Conservation (phyloP, 176 grass and related monocot genomes). For the Juncus effusus region DNA sequence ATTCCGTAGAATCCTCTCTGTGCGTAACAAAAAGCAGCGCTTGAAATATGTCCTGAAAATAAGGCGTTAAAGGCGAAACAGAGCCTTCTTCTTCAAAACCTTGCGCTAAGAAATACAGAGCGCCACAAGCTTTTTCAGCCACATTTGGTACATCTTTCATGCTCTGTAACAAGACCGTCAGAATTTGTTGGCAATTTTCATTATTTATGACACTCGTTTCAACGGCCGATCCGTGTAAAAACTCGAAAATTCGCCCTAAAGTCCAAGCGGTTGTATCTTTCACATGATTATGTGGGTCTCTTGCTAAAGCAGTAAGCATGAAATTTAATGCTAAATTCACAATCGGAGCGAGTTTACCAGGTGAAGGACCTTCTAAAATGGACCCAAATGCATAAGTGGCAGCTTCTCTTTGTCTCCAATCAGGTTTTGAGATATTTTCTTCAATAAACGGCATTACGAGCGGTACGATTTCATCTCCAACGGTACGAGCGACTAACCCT, state of each 20-base stretch:
- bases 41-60: slow-evolving; percentile 82
- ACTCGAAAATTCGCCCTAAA: slow-evolving; percentile 84
- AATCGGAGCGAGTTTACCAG: slow-evolving; percentile 69
- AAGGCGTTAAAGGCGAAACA: slow-evolving; percentile 56
- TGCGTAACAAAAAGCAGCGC: slow-evolving; percentile 65
- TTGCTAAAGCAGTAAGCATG: slow-evolving; percentile 63
- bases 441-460: slow-evolving; percentile 93
- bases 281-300: slow-evolving; percentile 81
- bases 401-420: slow-evolving; percentile 77
- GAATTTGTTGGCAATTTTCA: slow-evolving; percentile 70
- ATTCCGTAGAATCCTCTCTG: slow-evolving; percentile 68
- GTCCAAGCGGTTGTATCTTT: slow-evolving; percentile 95
- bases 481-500: slow-evolving; percentile 71
- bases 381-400: slow-evolving; percentile 89
- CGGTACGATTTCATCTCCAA: slow-evolving; percentile 90
- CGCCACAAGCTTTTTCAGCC: slow-evolving; percentile 81
- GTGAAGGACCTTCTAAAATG: slow-evolving; percentile 81
- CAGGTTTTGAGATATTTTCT: slow-evolving; percentile 74
- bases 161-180: slow-evolving; percentile 71
- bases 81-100: slow-evolving; percentile 69
- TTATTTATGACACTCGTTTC: slow-evolving; percentile 66
- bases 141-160: slow-evolving; percentile 97
- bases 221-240: slow-evolving; percentile 74
- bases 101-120: slow-evolving; percentile 83
- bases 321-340: slow-evolving; percentile 74